A percentile compares a stretch with the other conserved stretches of the same genome.
These are phyloP conservation scores for Neurospora sp. DNA, from an alignment of 495 filamentous ascomycete species.

Conservation along the genomic window DNA sequence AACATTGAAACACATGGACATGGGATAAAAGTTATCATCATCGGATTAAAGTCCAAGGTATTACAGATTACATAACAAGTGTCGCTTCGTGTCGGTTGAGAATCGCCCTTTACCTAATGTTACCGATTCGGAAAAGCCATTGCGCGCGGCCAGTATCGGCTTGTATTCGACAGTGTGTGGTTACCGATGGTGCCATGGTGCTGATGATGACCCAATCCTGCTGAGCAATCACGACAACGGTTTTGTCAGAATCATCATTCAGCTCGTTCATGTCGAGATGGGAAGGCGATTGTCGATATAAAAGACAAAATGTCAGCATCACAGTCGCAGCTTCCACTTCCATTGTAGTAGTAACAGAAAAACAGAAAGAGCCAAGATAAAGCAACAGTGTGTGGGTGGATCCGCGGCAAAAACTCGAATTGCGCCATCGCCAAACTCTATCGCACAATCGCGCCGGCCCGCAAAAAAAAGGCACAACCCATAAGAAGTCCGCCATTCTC, in stretches of 20 bases:
- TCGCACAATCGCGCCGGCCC: constrained; percentile 5
- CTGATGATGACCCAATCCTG: neutral
- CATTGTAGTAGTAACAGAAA: neutral
- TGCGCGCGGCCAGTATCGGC: neutral
- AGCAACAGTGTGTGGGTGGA: neutral
- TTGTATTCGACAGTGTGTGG: neutral
- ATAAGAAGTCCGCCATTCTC: neutral
- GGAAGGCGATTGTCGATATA: neutral
- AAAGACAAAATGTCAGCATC: neutral
- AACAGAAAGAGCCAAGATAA: neutral
- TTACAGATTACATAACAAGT: neutral
- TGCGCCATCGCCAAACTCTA: constrained; percentile 10
- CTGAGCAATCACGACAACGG: constrained; percentile 8
- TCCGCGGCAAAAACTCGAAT: constrained; percentile 3
- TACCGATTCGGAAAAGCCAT: neutral
- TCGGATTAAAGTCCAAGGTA: neutral
- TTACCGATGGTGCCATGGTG: neutral
- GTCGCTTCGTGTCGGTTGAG: neutral
- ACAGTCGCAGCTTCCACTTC: neutral
- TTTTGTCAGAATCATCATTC: neutral
- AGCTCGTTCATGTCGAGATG: neutral
- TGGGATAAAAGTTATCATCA: neutral
- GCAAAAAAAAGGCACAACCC: neutral
- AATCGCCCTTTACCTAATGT: neutral
- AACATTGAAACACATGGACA: neutral